These are phyloP conservation scores for Lentinus brumalis DNA, from an alignment of 768 basidiomycete species.

Conservation along the genomic window DNA sequence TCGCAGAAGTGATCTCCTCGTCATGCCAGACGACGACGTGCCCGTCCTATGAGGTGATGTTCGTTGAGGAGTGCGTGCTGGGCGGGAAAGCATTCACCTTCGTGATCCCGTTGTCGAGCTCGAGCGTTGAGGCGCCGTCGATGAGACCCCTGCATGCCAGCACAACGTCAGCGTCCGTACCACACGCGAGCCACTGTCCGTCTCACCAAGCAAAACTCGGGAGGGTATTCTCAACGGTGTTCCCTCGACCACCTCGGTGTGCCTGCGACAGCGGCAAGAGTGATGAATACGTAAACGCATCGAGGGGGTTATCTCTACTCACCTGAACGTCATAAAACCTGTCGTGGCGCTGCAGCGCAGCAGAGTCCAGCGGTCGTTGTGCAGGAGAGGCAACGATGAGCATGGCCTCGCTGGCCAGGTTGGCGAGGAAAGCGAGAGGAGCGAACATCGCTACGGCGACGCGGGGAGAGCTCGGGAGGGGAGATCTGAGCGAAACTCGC, in stretches of 20 bases:
- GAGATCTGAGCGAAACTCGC: background rate
- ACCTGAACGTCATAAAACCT: slow-evolving; percentile 57
- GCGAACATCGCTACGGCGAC: slow-evolving; percentile 12
- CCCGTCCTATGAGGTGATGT: slow-evolving; percentile 55
- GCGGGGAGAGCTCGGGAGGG: background rate
- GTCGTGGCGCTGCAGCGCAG: slow-evolving; percentile 15
- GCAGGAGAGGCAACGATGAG: slow-evolving; percentile 29
- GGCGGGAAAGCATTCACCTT: slow-evolving; percentile 42
- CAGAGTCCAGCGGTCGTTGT: slow-evolving; percentile 26
- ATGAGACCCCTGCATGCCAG: slow-evolving; percentile 60
- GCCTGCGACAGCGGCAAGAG: slow-evolving; percentile 43
- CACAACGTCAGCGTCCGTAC: background rate
- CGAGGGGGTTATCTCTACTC: slow-evolving; percentile 10
- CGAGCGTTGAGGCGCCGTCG: slow-evolving; percentile 74
- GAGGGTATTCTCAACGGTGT: slow-evolving; percentile 71
- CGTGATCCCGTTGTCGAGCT: slow-evolving; percentile 79
- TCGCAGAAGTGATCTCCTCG: slow-evolving; percentile 58
- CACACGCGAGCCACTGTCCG: background rate
- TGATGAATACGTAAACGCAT: slow-evolving; percentile 13
- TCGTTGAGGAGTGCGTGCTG: background rate
- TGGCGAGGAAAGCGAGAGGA: slow-evolving; percentile 16
- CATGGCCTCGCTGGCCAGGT: slow-evolving; percentile 19
- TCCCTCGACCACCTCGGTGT: slow-evolving; percentile 77
- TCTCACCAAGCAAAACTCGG: slow-evolving; percentile 76
- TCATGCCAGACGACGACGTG: slow-evolving; percentile 83